Evolutionary conservation across 768 basidiomycete genomes (phyloP), one percentile per base, ranked within the genome.

Genomic region (Termitomyces sp.): DNA sequence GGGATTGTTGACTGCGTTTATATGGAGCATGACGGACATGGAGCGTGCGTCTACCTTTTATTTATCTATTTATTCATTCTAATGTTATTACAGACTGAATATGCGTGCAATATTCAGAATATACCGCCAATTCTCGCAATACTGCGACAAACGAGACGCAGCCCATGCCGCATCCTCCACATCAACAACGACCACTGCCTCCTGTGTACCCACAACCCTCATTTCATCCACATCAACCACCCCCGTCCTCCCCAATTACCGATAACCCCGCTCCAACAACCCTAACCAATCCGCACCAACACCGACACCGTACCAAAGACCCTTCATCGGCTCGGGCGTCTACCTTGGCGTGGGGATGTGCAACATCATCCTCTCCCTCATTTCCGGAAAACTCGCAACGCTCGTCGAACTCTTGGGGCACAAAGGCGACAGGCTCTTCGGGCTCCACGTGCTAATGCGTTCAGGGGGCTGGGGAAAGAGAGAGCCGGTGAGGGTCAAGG

Each of bases 71-170:
- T n/a, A n/a, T n/a, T n/a, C n/a, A 95, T 68, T 78, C 89, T 31
- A n/a, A n/a, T 94, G 97, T 59, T 94, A 95, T 0, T 95, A 98
- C 70, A 96, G 94, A 3, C 76, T 97, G 54, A 94, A 94, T 66
- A 92, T 95, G 88, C 86, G 94, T 10, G 88, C 92, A 0, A 88
- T 85, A 0, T 86, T 94, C 59, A 79, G 80, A 6, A 83, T 94
- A 55, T 99, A 96, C 70, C 83, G 89, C 16, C 80, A 83, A n/a
- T n/a, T 45, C 82, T 98, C 5, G 77, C 83, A 47, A 98, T 78
- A 69, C 65, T 98, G n/a, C 39, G 89, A 94, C 39, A n/a, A n/a
- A n/a, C n/a, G n/a, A n/a, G 75, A 76, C 1, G 75, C 80, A 42
- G 95, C 44, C 18, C 13, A 29, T 15, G 4, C 31, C 18, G 13